A percentile compares a stretch with the other conserved stretches of the same genome.
These are phyloP conservation scores for Penicillium chermesinum DNA, from an alignment of 495 filamentous ascomycete species.

Conservation along the genomic window DNA sequence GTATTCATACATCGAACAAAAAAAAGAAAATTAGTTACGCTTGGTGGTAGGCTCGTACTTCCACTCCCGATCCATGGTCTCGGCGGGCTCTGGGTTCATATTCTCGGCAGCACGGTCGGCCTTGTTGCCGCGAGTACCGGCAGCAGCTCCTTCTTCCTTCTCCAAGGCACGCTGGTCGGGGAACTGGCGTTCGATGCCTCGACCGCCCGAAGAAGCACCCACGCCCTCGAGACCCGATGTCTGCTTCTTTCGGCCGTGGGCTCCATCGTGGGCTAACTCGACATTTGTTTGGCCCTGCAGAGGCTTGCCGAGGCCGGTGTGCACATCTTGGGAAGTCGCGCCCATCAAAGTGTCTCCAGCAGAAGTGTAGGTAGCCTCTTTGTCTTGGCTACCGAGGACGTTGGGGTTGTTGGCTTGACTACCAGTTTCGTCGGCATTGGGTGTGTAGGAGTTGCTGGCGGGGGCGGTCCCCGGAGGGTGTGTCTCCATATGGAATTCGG, in stretches of 20 bases:
- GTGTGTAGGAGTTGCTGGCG: slow-evolving; percentile 51
- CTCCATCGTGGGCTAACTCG: slow-evolving; percentile 54
- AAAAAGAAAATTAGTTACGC: slow-evolving; percentile 6
- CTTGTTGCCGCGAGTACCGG: slow-evolving; percentile 27
- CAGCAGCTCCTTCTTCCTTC: slow-evolving; percentile 16
- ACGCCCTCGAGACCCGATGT: slow-evolving; percentile 50
- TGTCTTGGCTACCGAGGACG: slow-evolving; percentile 34
- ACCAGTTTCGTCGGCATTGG: slow-evolving; percentile 46
- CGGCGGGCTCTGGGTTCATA: slow-evolving; percentile 39
- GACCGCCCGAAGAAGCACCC: slow-evolving; percentile 35
- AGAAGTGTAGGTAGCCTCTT: slow-evolving; percentile 35
- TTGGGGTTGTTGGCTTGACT: slow-evolving; percentile 44
- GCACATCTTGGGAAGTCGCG: slow-evolving; percentile 56
- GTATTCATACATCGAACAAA: slow-evolving; percentile 3
- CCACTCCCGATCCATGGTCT: slow-evolving; percentile 45
- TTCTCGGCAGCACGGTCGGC: slow-evolving; percentile 37
- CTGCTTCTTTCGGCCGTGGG: slow-evolving; percentile 49
- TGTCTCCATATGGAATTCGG: slow-evolving; percentile 59
- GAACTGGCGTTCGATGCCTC: slow-evolving; percentile 20
- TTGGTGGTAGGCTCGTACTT: slow-evolving; percentile 31
- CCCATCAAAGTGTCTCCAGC: slow-evolving; percentile 56
- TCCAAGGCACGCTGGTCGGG: slow-evolving; percentile 30
- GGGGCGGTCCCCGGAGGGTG: slow-evolving; percentile 63
- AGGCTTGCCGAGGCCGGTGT: slow-evolving; percentile 58
- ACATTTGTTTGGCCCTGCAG: slow-evolving; percentile 53